These are phyloP conservation scores for Eimeria sp. DNA, from an alignment of 169 alveolate species.

Conservation along the genomic window DNA sequence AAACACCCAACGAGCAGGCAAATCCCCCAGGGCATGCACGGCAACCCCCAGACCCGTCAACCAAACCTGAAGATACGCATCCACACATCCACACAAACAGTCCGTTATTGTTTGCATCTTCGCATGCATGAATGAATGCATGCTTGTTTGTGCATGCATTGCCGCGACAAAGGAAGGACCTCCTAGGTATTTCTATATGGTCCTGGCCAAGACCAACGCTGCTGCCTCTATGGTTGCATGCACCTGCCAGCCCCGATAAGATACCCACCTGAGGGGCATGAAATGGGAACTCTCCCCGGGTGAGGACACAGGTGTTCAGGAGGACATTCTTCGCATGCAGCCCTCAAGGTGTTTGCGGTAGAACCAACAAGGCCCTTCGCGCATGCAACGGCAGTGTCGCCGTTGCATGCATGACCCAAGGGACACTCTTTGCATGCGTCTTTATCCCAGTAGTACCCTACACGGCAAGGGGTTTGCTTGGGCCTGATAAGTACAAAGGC, in stretches of 20 bases:
- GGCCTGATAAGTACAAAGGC: not conserved
- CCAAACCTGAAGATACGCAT: not conserved
- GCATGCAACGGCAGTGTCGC: constrained; percentile 1
- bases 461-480: not conserved
- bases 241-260: not conserved
- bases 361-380: constrained; percentile 3
- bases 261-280: constrained; percentile 48
- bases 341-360: not conserved
- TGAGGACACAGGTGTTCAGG: constrained; percentile 21
- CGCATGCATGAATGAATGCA: constrained; percentile 27
- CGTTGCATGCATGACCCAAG: constrained; percentile 37
- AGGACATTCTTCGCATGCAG: constrained; percentile 12
- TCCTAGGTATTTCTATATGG: too few species aligned
- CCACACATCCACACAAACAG: not conserved
- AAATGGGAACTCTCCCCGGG: constrained; percentile 6
- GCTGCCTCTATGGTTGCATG: not conserved
- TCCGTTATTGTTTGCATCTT: not conserved
- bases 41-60: not conserved
- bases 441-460: not conserved
- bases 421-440: constrained; percentile 51
- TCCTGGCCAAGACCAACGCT: too few species aligned
- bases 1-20: not conserved
- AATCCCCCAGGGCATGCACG: constrained; percentile 15
- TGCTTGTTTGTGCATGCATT: not conserved
- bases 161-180: too few species aligned